These are phyloP conservation scores for Termitomyces sp. DNA, from an alignment of 768 basidiomycete genomes.

Conservation along the genomic window DNA sequence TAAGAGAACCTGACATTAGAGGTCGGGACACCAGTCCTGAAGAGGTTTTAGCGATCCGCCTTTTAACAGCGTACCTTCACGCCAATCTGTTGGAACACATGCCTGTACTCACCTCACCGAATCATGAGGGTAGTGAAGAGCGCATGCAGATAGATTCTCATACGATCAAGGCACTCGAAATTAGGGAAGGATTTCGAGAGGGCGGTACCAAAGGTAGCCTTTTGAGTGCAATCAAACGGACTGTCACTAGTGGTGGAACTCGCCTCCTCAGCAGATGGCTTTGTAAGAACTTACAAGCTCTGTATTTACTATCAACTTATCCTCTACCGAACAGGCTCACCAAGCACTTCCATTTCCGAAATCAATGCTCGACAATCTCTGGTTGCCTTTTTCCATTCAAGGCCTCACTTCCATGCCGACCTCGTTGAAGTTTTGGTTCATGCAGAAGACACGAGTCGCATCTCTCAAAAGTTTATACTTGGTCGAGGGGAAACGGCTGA, in stretches of 20 bases:
- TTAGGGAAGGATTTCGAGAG: slow-evolving; percentile 71
- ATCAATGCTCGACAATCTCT: slow-evolving; percentile 76
- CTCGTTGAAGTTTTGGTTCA: slow-evolving; percentile 52
- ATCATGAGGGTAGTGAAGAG: slow-evolving; percentile 48
- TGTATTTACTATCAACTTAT: slow-evolving; percentile 11
- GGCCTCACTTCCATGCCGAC: slow-evolving; percentile 66
- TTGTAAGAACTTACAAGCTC: slow-evolving; percentile 54
- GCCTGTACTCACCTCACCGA: slow-evolving; percentile 60
- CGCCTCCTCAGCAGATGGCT: slow-evolving; percentile 75
- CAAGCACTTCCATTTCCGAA: slow-evolving; percentile 72
- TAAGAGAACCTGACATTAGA: not conserved
- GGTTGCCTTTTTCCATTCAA: slow-evolving; percentile 64
- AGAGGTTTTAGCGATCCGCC: slow-evolving; percentile 57
- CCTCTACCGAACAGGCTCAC: slow-evolving; percentile 58
- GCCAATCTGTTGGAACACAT: slow-evolving; percentile 75
- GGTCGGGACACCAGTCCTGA: slow-evolving; percentile 24
- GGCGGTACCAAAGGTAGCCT: slow-evolving; percentile 75
- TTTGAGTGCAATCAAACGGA: slow-evolving; percentile 72
- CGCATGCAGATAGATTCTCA: slow-evolving; percentile 91
- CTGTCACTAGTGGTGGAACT: slow-evolving; percentile 74
- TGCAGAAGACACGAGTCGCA: slow-evolving; percentile 69
- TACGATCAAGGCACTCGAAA: slow-evolving; percentile 87
- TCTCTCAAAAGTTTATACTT: slow-evolving; percentile 74
- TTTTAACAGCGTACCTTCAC: slow-evolving; percentile 66
- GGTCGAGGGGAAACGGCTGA: slow-evolving; percentile 68